Base-by-base conservation (phyloP, 306 rosid genomes). In the Bauhinia variegata region DNA sequence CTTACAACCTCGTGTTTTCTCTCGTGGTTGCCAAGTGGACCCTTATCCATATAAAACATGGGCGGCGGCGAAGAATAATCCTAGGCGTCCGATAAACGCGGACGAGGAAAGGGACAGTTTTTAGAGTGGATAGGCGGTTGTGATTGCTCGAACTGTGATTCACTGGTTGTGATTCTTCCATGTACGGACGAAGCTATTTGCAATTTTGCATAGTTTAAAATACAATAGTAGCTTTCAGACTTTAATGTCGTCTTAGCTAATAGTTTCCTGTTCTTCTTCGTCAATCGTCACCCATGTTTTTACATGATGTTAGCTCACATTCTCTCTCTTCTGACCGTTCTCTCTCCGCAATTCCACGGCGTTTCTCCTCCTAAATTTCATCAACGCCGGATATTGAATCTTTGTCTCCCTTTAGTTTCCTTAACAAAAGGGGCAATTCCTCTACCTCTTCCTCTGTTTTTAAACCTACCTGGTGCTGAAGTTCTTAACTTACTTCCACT, bases 261-360 rank as follows among this genome's bases (percentile, higher is more conserved):
- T 47, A 2, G 17, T 15, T 5, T 13, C 19, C 52, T 15, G 31
- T 16, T 13, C 46, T 59, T 43, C 15, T 11, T 43, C 62, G 65
- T 67, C 75, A 61, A 4, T 43, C 62, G 65, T 67, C 75, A 61
- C 5, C 72, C 60, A 49, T 60, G 41, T 48, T 59, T 53, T 2
- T 16, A 10, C 56, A 64, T 54, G 23, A n/a, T 7, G 47, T 54
- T 36, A 47, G 43, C 4, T 8, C n/a, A 12, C 19, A 9, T 47
- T 43, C 48, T 69, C 61, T 65, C 65, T 30, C 60, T 31, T 66
- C 38, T 71, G 70, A 71, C 78, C 46, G 31, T n/a, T 0, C 19
- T 6, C 5, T 42, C 32, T 32, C 46, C 8, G 49, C 54, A 52
- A 64, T 43, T 33, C 65, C 63, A 48, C 11, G 28, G 51, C 60